Evolutionary conservation across 495 filamentous ascomycete species (phyloP).

Genomic region (Aspergillus ellipticus): DNA sequence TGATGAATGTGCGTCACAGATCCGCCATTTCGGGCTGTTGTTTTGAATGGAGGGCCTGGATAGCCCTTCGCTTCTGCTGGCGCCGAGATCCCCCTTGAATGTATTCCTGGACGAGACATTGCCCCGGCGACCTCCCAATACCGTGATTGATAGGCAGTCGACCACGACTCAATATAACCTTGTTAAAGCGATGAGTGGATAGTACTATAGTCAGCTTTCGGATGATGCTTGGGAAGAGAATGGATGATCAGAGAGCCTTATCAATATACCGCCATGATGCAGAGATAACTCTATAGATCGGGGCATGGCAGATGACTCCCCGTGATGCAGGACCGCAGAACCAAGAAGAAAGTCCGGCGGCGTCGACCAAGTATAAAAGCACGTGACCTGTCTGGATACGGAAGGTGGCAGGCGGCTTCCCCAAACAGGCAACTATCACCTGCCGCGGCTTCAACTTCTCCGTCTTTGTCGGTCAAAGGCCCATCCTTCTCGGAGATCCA

Average conservation of each 20-base stretch:
- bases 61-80: neutral
- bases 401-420: slow-evolving; percentile 8
- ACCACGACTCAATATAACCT: neutral
- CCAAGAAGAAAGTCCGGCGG: no score
- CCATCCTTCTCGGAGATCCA: neutral
- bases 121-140: neutral
- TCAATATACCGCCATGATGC: neutral
- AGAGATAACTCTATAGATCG: neutral
- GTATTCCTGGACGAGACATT: neutral
- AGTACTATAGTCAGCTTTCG: neutral
- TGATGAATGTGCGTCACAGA: neutral
- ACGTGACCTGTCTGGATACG: slow-evolving; percentile 11
- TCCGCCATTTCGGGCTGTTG: neutral
- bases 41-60: neutral
- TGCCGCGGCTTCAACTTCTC: neutral
- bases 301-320: neutral
- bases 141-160: neutral
- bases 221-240: neutral
- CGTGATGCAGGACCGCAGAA: neutral
- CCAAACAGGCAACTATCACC: neutral
- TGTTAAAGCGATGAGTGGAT: neutral
- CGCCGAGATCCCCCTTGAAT: neutral
- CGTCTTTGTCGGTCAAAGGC: neutral
- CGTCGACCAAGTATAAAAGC: neutral
- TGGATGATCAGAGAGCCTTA: neutral